These are phyloP conservation scores for Kuraishia borneana DNA, from an alignment of 805 yeast species.

Conservation along the genomic window DNA sequence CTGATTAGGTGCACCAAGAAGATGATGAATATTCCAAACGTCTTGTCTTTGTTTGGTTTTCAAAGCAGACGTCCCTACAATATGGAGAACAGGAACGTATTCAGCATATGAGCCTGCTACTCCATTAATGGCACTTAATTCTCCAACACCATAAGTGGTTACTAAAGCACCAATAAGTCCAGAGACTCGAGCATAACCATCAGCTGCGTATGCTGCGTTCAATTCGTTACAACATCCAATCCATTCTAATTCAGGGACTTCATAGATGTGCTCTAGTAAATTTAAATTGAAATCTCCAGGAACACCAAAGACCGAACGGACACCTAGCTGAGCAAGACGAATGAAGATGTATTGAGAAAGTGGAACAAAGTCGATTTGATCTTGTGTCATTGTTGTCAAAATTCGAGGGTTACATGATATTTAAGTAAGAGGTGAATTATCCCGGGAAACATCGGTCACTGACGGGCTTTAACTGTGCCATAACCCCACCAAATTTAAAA, in stretches of 20 bases:
- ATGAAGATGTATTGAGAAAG: slow-evolving; percentile 36
- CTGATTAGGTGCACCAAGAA: slow-evolving; percentile 40
- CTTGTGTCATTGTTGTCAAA: too few relatives aligned
- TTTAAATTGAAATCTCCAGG: slow-evolving; percentile 52
- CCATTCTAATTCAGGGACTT: slow-evolving; percentile 17
- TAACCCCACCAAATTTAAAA: too few relatives aligned
- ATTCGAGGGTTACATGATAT: too few relatives aligned
- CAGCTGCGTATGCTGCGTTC: slow-evolving; percentile 39
- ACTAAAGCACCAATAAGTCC: slow-evolving; percentile 27
- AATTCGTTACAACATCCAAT: slow-evolving; percentile 40
- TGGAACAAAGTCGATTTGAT: too few relatives aligned
- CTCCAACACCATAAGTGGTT: slow-evolving; percentile 42
- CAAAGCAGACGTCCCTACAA: slow-evolving; percentile 30
- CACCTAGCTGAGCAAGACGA: slow-evolving; percentile 30
- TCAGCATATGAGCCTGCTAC: slow-evolving; percentile 38
- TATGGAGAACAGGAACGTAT: slow-evolving; percentile 33
- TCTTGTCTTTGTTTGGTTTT: slow-evolving; percentile 5
- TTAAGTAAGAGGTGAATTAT: too few relatives aligned
- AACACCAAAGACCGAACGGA: slow-evolving; percentile 39
- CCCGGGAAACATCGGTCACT: too few relatives aligned
- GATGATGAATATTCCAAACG: slow-evolving; percentile 38
- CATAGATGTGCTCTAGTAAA: slow-evolving; percentile 32
- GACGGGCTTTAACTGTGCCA: too few relatives aligned
- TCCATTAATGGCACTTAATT: slow-evolving; percentile 37
- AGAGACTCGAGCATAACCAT: slow-evolving; percentile 28